Evolutionary conservation across 1,284 basidiomycete genomes (phyloP).

Genomic region (Trichosporon coremiiforme): DNA sequence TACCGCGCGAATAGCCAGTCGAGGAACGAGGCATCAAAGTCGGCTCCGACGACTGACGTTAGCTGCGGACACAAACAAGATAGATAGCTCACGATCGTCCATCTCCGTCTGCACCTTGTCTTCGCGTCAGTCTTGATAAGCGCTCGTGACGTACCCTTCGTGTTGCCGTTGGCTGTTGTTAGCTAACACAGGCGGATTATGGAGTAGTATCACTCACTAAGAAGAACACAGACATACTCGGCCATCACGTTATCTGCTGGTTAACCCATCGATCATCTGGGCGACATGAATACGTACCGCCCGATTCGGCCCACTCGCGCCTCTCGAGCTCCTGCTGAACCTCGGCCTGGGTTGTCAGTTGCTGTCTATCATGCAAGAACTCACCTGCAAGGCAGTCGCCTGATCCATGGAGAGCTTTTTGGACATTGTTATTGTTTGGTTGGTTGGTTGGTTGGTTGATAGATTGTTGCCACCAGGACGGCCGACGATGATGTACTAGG

Average conservation of each 20-base stretch:
- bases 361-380: neutral
- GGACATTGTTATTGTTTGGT: slow-evolving; percentile 22
- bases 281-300: too few species aligned
- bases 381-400: slow-evolving; percentile 22
- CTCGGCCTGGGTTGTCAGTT: slow-evolving; percentile 37
- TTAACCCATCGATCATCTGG: neutral
- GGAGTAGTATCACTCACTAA: slow-evolving; percentile 38
- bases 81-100: slow-evolving; percentile 49
- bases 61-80: neutral
- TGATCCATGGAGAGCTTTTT: slow-evolving; percentile 21
- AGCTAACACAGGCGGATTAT: neutral
- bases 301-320: slow-evolving; percentile 52
- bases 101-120: slow-evolving; percentile 50
- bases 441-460: too few species aligned
- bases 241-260: slow-evolving; percentile 52
- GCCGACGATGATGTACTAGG: neutral
- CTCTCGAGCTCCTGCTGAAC: slow-evolving; percentile 50
- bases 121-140: slow-evolving; percentile 28
- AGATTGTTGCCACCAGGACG: neutral
- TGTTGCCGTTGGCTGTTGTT: slow-evolving; percentile 46
- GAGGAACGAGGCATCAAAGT: slow-evolving; percentile 47
- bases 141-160: slow-evolving; percentile 36
- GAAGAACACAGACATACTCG: slow-evolving; percentile 52
- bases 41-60: slow-evolving; percentile 39
- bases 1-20: slow-evolving; percentile 47